These are phyloP conservation scores for Fusarium sp. DNA, from an alignment of 2,329 filamentous ascomycete genomes.

Conservation along the genomic window DNA sequence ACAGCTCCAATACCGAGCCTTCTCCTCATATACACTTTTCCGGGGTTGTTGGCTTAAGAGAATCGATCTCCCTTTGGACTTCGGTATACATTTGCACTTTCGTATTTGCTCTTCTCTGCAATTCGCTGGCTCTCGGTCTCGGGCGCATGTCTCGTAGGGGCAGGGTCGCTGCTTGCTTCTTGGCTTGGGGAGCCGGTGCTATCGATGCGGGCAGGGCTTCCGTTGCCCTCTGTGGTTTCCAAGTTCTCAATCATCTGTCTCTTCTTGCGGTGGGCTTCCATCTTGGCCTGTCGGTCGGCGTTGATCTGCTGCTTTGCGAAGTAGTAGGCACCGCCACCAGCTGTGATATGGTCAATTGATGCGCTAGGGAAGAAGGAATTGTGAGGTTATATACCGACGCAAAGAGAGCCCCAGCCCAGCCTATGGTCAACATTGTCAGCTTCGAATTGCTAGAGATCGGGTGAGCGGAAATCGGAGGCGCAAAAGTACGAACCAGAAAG, in stretches of 20 bases:
- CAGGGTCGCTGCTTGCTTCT: conserved; percentile 82
- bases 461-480: conserved; percentile 5
- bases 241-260: conserved; percentile 67
- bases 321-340: conserved; percentile 91
- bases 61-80: conserved; percentile 90
- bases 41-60: conserved; percentile 53
- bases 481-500: conserved; percentile 66
- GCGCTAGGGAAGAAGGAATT: not conserved
- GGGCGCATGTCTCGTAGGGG: conserved; percentile 83
- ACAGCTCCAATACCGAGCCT: conserved; percentile 31
- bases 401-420: conserved; percentile 92
- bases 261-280: conserved; percentile 73
- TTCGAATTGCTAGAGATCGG: conserved; percentile 2
- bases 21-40: not conserved
- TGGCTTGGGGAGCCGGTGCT: conserved; percentile 71
- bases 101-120: conserved; percentile 88
- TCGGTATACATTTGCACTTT: conserved; percentile 78
- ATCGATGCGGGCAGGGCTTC: conserved; percentile 67
- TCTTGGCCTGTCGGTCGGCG: conserved; percentile 79
- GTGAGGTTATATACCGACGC: conserved; percentile 70
- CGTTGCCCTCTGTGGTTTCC: conserved; percentile 57
- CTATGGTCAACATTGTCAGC: conserved; percentile 55
- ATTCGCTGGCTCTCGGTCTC: conserved; percentile 74
- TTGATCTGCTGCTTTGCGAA: conserved; percentile 97
- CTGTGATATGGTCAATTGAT: conserved; percentile 55